phyloP scores from a whole-genome alignment of 805 yeast species.

The Metschnikowia santaceciliae region DNA sequence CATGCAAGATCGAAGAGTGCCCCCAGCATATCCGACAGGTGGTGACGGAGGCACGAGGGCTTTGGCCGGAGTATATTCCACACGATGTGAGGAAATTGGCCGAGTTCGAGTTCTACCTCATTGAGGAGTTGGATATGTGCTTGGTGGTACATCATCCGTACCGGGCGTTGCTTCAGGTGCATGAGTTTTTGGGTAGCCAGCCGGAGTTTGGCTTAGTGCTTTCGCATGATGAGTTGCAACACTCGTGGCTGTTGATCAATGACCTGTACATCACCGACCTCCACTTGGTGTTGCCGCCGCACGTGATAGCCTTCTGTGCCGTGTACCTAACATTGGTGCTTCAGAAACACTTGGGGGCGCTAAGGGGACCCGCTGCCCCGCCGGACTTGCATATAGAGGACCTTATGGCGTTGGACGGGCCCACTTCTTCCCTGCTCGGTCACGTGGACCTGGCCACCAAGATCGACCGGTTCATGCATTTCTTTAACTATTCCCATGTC shows the following conservation, averaged over 20 bases:
- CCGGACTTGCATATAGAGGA: conserved; percentile 35
- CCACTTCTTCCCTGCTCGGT: background rate
- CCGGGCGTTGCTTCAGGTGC: conserved; percentile 53
- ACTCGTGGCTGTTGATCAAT: conserved; percentile 84
- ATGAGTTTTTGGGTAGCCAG: conserved; percentile 38
- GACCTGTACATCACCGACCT: conserved; percentile 88
- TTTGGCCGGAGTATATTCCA: conserved; percentile 95
- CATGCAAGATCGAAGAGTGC: conserved; percentile 92
- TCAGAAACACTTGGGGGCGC: conserved; percentile 32
- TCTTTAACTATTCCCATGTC: conserved; percentile 71
- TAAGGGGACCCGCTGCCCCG: conserved; percentile 9
- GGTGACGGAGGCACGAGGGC: conserved; percentile 75
- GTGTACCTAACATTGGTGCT: conserved; percentile 73
- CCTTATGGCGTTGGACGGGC: conserved; percentile 25
- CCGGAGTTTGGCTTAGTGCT: conserved; percentile 31
- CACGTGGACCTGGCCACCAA: conserved; percentile 21
- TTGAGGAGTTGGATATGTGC: conserved; percentile 79
- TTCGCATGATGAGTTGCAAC: conserved; percentile 68
- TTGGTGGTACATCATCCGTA: conserved; percentile 76
- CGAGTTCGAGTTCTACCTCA: conserved; percentile 89
- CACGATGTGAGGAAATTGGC: conserved; percentile 89
- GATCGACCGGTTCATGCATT: conserved; percentile 55
- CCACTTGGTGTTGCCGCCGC: conserved; percentile 83
- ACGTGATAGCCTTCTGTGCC: conserved; percentile 76
- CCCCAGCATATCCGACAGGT: conserved; percentile 90